Base-by-base conservation (phyloP, 768 basidiomycete genomes). In the Sistotremastrum niveocremeum region DNA sequence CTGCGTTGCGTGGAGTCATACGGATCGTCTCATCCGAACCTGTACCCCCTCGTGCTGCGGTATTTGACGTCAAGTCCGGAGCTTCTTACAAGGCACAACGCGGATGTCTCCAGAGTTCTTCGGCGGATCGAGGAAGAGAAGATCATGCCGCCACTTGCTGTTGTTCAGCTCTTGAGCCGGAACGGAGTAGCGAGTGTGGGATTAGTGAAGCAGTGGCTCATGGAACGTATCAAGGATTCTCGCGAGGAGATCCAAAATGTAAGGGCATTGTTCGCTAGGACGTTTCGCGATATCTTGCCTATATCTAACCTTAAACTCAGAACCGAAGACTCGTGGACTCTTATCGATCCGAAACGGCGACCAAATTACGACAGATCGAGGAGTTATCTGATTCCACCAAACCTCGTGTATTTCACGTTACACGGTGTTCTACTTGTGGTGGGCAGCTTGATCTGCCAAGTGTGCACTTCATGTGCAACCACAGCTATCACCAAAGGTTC, bases 381-480 rank as follows among this genome's bases (percentile, higher is more conserved):
- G 85, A 86, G 33, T 72, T 98, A 11, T 73, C 80, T 4, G 83
- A 94, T 61, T 69, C 79, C 5, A 74, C 79, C 20, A 74, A 79
- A 44, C 85, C 95, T 1, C 74, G 77, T 12, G 84, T 97, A 20
- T 95, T 97, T 70, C 91, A 97, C 57, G 86, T 94, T 49, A 93
- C 91, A 6, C 72, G 90, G 37, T 98, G 95, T 61, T 82, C 93
- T 20, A 74, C 81, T 4, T 98, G 95, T 60, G 74, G 80, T 10
- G 87, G 82, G 1, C 87, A 85, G 54, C 76, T 98, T 49, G 93
- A 97, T 59, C 74, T 97, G 7, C 94, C 95, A 0, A 84, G 78
- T 52, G 72, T 98, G 5, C 93, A 98, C 62, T 98, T 97, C 58
- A 95, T 98, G 94, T 99, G 94, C 63, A 81, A 83, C 56, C 95